phyloP scores from a whole-genome alignment of 73 alveolate species.

The Stentor coeruleus region DNA sequence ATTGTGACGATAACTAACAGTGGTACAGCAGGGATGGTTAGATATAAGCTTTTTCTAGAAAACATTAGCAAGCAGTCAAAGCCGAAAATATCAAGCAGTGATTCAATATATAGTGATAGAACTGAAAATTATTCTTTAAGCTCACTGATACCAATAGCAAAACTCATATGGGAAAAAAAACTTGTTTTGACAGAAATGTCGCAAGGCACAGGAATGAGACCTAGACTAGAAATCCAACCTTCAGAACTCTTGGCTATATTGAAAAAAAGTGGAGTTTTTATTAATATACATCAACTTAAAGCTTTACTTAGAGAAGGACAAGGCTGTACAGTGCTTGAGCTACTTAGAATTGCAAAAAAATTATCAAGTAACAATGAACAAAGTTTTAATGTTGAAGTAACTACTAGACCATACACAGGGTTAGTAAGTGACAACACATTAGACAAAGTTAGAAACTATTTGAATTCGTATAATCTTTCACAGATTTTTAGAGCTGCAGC shows the following conservation, averaged over 20 bases:
- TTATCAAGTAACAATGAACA: background rate
- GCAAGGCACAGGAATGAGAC: conserved; percentile 18
- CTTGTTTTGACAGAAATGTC: background rate
- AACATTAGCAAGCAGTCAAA: background rate
- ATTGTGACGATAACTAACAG: background rate
- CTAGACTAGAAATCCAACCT: background rate
- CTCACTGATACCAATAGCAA: background rate
- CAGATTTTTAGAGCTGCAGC: background rate
- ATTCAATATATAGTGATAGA: background rate
- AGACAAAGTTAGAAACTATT: background rate
- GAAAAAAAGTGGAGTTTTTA: conserved; percentile 1
- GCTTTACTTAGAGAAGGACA: conserved; percentile 13
- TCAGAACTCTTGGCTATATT: background rate
- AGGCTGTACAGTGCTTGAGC: background rate
- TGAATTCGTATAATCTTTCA: background rate
- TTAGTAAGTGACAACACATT: background rate
- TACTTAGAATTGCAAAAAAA: background rate
- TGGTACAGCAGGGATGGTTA: background rate
- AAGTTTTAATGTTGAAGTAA: background rate
- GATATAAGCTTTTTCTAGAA: conserved; percentile 7
- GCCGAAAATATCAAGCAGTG: background rate
- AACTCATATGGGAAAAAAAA: conserved; percentile 24
- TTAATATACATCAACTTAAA: conserved; percentile 9
- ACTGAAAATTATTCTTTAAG: background rate
- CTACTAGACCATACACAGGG: conserved; percentile 14